Conservation (phyloP, 208 protist genomes). For the Acanthamoeba triangularis region DNA sequence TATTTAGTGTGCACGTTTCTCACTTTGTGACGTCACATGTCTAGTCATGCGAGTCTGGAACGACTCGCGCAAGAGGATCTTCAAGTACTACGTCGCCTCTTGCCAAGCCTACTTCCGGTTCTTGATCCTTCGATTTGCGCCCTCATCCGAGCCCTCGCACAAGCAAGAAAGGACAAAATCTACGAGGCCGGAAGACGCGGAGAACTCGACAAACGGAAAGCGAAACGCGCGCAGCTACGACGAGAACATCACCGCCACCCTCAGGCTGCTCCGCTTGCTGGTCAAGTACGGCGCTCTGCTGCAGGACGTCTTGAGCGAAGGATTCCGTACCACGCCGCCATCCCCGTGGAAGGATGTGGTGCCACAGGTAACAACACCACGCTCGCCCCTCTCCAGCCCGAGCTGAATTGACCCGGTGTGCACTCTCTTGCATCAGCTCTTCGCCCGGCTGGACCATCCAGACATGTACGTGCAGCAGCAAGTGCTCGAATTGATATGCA, state of each 20-base stretch:
- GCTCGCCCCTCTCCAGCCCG: neutral
- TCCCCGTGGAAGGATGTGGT: conserved; percentile 34
- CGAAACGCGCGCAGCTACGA: conserved; percentile 29
- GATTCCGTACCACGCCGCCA: conserved; percentile 13
- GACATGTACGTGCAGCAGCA: conserved; percentile 57
- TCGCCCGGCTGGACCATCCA: conserved; percentile 77
- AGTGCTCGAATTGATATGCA: conserved; percentile 75
- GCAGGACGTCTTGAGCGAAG: conserved; percentile 15
- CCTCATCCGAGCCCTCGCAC: neutral
- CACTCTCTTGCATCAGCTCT: conserved; percentile 41
- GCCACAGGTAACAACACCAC: conserved; percentile 9
- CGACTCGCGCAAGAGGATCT: neutral
- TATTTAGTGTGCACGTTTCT: neutral
- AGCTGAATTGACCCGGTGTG: too few species aligned
- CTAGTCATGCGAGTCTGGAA: conserved; percentile 18
- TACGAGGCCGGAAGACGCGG: neutral
- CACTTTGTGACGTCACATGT: neutral
- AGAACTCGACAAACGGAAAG: neutral
- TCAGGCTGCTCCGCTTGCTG: conserved; percentile 56
- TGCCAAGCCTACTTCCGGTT: conserved; percentile 38
- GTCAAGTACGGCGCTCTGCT: conserved; percentile 60
- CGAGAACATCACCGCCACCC: conserved; percentile 62
- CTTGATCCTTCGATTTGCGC: conserved; percentile 21
- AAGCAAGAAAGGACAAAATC: neutral
- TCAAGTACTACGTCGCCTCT: conserved; percentile 32